phyloP scores from a whole-genome alignment of 345 rosid species.

The Cochlearia excelsa region DNA sequence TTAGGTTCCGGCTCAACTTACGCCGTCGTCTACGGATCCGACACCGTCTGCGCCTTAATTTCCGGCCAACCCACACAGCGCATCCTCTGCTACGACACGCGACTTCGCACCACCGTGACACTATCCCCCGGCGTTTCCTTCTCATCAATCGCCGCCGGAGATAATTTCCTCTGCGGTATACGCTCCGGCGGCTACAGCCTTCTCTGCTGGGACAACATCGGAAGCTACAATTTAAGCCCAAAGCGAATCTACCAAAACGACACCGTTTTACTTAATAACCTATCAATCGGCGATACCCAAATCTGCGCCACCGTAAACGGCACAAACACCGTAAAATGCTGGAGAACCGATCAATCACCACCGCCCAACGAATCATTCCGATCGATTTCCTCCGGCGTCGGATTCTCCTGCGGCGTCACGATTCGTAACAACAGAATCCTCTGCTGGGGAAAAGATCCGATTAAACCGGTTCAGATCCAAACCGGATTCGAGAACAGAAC shows the following conservation, averaged over 20 bases:
- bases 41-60: slow-evolving; percentile 63
- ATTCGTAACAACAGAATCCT: slow-evolving; percentile 22
- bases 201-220: slow-evolving; percentile 60
- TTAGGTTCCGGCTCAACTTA: slow-evolving; percentile 71
- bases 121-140: slow-evolving; percentile 53
- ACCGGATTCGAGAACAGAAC: slow-evolving; percentile 42
- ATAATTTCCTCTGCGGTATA: slow-evolving; percentile 58
- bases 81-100: slow-evolving; percentile 47
- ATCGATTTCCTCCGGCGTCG: slow-evolving; percentile 62
- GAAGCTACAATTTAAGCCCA: slow-evolving; percentile 20
- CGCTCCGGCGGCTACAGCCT: slow-evolving; percentile 55
- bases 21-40: slow-evolving; percentile 53
- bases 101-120: slow-evolving; percentile 29
- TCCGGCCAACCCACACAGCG: slow-evolving; percentile 42
- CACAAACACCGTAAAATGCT: slow-evolving; percentile 46
- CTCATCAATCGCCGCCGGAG: slow-evolving; percentile 66
- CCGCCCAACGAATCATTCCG: slow-evolving; percentile 28
- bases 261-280: slow-evolving; percentile 38
- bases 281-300: slow-evolving; percentile 63
- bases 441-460: slow-evolving; percentile 58
- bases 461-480: slow-evolving; percentile 38
- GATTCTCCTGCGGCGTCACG: slow-evolving; percentile 69
- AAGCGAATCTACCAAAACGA: slow-evolving; percentile 50
- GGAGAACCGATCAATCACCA: slow-evolving; percentile 40
- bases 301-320: slow-evolving; percentile 57